Evolutionary conservation across 1,139 yeast species (phyloP).

Genomic region (Petasospora rhodanensis): DNA sequence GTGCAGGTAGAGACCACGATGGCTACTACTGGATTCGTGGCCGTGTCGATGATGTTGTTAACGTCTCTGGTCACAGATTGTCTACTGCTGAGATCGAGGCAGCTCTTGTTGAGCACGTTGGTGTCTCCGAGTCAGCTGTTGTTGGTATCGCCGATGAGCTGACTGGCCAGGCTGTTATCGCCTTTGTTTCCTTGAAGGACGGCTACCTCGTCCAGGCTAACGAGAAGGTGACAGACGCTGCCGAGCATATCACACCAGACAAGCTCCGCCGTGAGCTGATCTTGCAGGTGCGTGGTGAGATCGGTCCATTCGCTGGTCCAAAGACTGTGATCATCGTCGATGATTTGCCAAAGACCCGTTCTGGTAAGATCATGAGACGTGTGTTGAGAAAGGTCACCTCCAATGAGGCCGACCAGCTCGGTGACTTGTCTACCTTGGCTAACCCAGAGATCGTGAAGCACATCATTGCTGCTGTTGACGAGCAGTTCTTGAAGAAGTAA

Average conservation of each 20-base stretch:
- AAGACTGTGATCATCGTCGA: constrained; percentile 80
- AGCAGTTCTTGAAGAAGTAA: constrained; percentile 30
- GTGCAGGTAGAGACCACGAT: constrained; percentile 96
- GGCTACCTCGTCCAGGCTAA: constrained; percentile 35
- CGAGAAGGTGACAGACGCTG: constrained; percentile 39
- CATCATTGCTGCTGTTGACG: constrained; percentile 46
- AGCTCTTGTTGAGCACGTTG: constrained; percentile 72
- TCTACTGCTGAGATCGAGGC: constrained; percentile 98
- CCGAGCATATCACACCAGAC: constrained; percentile 38
- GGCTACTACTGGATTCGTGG: constrained; percentile 99
- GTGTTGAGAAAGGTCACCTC: constrained; percentile 88
- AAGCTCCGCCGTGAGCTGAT: constrained; percentile 78
- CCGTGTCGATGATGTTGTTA: constrained; percentile 97
- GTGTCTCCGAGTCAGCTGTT: constrained; percentile 90
- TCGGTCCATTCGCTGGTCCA: constrained; percentile 99
- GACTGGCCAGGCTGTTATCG: constrained; percentile 96
- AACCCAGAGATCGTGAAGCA: constrained; percentile 84
- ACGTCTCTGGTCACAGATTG: constrained; percentile 95
- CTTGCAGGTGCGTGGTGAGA: constrained; percentile 84
- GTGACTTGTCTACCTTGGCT: constrained; percentile 87
- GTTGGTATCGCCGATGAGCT: constrained; percentile 92
- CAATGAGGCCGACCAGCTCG: constrained; percentile 88
- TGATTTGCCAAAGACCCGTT: constrained; percentile 96
- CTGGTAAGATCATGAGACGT: constrained; percentile 99
- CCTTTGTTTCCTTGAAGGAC: constrained; percentile 83